A percentile compares a stretch with the other conserved stretches of the same genome.
Evolutionary conservation across 208 protist genomes (phyloP).

Genomic region (Wallacemonas rigidus): DNA sequence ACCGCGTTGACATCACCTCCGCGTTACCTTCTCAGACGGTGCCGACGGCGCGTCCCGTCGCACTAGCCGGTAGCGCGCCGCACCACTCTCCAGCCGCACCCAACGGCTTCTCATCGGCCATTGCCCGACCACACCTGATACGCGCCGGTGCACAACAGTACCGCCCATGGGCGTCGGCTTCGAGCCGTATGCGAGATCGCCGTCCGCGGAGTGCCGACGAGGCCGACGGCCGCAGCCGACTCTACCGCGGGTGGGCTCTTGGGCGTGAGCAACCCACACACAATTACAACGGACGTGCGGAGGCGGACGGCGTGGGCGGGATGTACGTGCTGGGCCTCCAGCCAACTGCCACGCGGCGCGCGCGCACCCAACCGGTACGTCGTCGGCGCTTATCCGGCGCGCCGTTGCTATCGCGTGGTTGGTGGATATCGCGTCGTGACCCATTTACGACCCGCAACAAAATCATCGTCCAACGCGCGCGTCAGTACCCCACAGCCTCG

Average conservation of each 20-base stretch:
- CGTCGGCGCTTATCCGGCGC: not conserved
- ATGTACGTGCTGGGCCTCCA: slow-evolving; percentile 6
- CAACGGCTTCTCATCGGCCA: slow-evolving; percentile 12
- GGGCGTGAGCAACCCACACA: not conserved
- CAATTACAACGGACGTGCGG: too few species aligned
- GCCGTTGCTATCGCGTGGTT: not conserved
- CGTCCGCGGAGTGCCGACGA: slow-evolving; percentile 1
- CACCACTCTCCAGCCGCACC: not conserved
- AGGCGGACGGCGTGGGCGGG: not conserved
- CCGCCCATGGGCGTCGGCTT: slow-evolving; percentile 2
- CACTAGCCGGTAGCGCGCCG: not conserved
- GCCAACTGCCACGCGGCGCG: not conserved
- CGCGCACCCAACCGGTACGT: not conserved
- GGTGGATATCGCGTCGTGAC: slow-evolving; percentile 8
- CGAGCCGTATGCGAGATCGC: not conserved
- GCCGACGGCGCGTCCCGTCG: not conserved
- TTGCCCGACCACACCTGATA: slow-evolving; percentile 1
- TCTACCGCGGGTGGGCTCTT: not conserved
- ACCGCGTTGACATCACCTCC: too few species aligned
- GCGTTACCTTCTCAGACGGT: not conserved
- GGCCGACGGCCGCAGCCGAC: not conserved
- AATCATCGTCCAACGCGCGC: slow-evolving; percentile 1
- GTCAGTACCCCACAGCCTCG: not conserved
- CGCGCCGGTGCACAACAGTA: slow-evolving; percentile 5
- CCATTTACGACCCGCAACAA: slow-evolving; percentile 16